Evolutionary conservation across 169 alveolate species (phyloP), one percentile per base, ranked within the genome.

Genomic region (Eimeria zaria): DNA sequence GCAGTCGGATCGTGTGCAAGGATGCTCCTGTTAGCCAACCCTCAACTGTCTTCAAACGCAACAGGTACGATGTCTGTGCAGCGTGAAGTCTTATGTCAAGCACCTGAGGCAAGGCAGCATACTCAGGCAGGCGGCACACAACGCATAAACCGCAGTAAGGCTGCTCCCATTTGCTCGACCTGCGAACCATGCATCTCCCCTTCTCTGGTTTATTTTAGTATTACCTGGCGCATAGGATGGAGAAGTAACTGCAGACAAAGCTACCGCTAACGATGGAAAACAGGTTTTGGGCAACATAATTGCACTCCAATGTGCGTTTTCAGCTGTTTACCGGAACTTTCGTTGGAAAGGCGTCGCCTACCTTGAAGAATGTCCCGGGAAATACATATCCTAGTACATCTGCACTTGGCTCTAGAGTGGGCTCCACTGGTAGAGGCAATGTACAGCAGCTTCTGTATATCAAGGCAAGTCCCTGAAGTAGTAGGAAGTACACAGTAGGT

Each of bases 1-100:
- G 64, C 9, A 64, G 62, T 33, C 81, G 81, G 48, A 87, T 39
- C 64, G 62, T 36, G 11, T 87, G 81, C 46, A 87, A 24, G n/a
- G 81, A 39, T 41, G 93, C 93, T 16, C 93, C 93, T 24, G 93
- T 87, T 44, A 87, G 36, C 93, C 93, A 87, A 51, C 93, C 93
- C 83, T 87, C 93, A 39, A 64, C 67, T 36, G 80, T 87, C 51
- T 87, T 87, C 64, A 87, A 62, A 24, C 93, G 78, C 81, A 87
- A 67, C 64, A 87, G 67, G 27, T 62, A 44, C 1, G 78, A 58
- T 53, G 81, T n/a, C 36, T 87, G 93, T 11, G 93, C 71, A 62
- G 24, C 44, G 44, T 64, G 51, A 30, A 83, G 69, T 87, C 64
- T 87, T n/a, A 87, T 24, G 71, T 87, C 93, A 62, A 87, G 93